Percentiles rank a stretch among this genome's conserved stretches.
Conservation (phyloP, 495 filamentous ascomycete species). For the Glonium stellatum region DNA sequence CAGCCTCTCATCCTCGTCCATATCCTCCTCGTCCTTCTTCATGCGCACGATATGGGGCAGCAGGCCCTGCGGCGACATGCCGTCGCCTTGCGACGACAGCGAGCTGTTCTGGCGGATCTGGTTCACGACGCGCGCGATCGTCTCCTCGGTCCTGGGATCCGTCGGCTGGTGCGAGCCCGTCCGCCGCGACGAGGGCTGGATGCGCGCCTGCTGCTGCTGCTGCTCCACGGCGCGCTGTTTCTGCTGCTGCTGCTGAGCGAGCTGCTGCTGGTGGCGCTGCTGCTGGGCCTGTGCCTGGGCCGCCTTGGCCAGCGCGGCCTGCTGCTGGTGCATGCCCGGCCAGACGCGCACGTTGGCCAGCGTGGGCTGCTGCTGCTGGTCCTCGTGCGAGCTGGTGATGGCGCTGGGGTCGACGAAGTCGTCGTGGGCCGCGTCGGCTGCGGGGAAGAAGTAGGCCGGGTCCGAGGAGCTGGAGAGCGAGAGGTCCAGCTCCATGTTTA, state of each 20-base stretch:
- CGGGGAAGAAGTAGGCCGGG: constrained; percentile 43
- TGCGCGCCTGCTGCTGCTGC: constrained; percentile 31
- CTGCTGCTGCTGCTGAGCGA: constrained; percentile 54
- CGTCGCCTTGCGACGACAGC: constrained; percentile 39
- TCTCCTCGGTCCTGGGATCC: constrained; percentile 54
- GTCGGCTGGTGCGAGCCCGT: constrained; percentile 14
- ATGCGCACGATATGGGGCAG: constrained; percentile 51
- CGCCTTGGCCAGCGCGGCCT: constrained; percentile 69
- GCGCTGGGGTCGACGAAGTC: constrained; percentile 66
- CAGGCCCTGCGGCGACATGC: constrained; percentile 32
- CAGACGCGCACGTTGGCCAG: constrained; percentile 59
- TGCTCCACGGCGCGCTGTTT: constrained; percentile 27
- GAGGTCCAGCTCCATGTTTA: constrained; percentile 52
- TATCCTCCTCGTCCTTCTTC: constrained; percentile 86
- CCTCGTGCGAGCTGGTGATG: constrained; percentile 54
- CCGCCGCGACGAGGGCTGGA: constrained; percentile 25
- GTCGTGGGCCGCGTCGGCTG: constrained; percentile 20
- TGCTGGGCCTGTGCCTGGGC: constrained; percentile 59
- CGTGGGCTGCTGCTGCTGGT: too few relatives aligned
- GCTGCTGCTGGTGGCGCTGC: constrained; percentile 56
- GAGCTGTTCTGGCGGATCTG: constrained; percentile 65
- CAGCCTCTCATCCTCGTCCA: constrained; percentile 95
- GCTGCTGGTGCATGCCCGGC: constrained; percentile 88
- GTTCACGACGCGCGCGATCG: constrained; percentile 74
- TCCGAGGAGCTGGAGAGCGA: constrained; percentile 40